Evolutionary conservation across 345 rosid genomes (phyloP).

Genomic region (Eucalyptus fibrosa): DNA sequence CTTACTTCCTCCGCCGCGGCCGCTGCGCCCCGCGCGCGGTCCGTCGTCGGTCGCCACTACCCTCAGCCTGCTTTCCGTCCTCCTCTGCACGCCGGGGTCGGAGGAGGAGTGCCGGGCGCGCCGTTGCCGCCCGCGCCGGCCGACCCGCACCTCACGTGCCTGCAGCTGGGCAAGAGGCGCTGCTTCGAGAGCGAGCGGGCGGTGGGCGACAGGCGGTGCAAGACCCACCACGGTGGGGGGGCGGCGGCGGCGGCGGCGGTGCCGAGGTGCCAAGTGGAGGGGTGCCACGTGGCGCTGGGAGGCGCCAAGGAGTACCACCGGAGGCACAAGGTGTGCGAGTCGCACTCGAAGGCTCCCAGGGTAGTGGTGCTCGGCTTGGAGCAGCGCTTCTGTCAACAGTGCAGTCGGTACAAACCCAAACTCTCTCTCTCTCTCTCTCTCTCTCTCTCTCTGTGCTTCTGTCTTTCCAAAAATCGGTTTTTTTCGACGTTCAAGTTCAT

Average conservation of each 20-base stretch:
- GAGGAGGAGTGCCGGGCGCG: neutral
- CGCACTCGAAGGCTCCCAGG: conserved; percentile 63
- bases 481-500: neutral
- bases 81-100: neutral
- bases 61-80: neutral
- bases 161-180: conserved; percentile 46
- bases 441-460: neutral
- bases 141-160: conserved; percentile 39
- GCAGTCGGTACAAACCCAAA: conserved; percentile 46
- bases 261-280: conserved; percentile 72
- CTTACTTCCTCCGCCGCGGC: neutral
- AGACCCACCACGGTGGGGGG: neutral
- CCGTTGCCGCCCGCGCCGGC: conserved; percentile 1
- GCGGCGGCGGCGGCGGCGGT: neutral
- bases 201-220: neutral
- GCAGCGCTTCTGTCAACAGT: conserved; percentile 86
- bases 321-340: conserved; percentile 76
- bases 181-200: conserved; percentile 24
- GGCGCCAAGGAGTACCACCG: conserved; percentile 66
- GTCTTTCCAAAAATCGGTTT: neutral
- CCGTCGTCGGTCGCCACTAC: neutral
- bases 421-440: neutral
- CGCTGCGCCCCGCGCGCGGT: neutral
- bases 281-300: conserved; percentile 44
- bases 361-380: conserved; percentile 55